A percentile compares a stretch with the other conserved stretches of the same genome.
Evolutionary conservation across 2,329 filamentous ascomycete species (phyloP).

Genomic region (Cladophialophora immunda): DNA sequence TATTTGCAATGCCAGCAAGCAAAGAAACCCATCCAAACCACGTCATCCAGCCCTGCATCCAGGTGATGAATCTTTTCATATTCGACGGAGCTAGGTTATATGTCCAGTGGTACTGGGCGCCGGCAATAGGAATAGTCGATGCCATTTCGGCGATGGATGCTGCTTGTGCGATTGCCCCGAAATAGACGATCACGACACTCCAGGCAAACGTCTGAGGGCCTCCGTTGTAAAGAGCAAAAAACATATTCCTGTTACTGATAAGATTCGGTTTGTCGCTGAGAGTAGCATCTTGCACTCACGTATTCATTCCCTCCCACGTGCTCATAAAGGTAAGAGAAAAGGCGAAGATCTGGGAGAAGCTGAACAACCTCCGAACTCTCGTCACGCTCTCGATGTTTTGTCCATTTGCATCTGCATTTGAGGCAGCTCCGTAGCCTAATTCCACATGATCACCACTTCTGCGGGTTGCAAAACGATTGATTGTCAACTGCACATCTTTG

Average conservation of each 20-base stretch:
- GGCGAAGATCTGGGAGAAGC: slow-evolving; percentile 16
- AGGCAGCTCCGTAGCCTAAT: slow-evolving; percentile 4
- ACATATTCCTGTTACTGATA: slow-evolving; percentile 6
- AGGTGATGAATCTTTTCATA: slow-evolving; percentile 15
- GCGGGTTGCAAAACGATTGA: background rate
- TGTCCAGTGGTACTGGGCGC: slow-evolving; percentile 16
- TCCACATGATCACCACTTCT: background rate
- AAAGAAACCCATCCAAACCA: slow-evolving; percentile 19
- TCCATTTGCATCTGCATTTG: background rate
- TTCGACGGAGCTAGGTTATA: slow-evolving; percentile 5
- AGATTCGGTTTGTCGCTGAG: background rate
- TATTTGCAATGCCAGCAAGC: slow-evolving; percentile 13
- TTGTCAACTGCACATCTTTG: slow-evolving; percentile 8
- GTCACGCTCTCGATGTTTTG: slow-evolving; percentile 7
- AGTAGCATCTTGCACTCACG: background rate
- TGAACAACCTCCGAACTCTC: slow-evolving; percentile 14
- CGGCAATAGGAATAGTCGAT: slow-evolving; percentile 7
- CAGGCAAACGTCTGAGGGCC: slow-evolving; percentile 14
- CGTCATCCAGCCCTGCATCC: slow-evolving; percentile 16
- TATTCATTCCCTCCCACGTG: slow-evolving; percentile 17
- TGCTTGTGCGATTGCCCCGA: slow-evolving; percentile 10
- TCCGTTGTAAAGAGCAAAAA: slow-evolving; percentile 14
- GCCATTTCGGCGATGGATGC: slow-evolving; percentile 15
- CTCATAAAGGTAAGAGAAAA: slow-evolving; percentile 17
- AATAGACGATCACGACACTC: slow-evolving; percentile 16